phyloP scores from a whole-genome alignment of 331 rosid species.

The Telfairia occidentalis region DNA sequence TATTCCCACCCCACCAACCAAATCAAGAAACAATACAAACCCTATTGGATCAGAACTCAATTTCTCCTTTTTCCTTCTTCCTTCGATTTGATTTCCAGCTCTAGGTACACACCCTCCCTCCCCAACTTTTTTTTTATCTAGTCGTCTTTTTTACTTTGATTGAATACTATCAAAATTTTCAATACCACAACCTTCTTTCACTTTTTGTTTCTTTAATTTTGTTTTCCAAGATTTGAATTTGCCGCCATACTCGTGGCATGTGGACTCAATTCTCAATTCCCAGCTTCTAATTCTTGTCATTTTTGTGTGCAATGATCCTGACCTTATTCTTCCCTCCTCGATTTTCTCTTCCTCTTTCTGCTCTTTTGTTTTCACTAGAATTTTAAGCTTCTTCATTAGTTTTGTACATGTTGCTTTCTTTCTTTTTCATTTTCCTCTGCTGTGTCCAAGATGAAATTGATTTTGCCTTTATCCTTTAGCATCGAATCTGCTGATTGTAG shows the following conservation, averaged over 20 bases:
- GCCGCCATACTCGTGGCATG: neutral
- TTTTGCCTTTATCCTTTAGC: neutral
- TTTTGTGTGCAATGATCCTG: constrained; percentile 11
- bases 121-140: neutral
- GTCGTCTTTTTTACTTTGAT: neutral
- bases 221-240: neutral
- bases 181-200: neutral
- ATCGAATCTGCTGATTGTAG: neutral
- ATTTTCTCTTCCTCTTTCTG: too few relatives aligned
- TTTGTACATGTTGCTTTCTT: neutral
- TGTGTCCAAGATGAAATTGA: neutral
- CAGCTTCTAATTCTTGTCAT: constrained; percentile 6
- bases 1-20: neutral
- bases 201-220: neutral
- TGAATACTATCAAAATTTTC: neutral
- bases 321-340: neutral
- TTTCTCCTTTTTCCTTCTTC: neutral
- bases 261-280: neutral
- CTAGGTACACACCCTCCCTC: neutral
- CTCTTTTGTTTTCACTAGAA: neutral
- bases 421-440: neutral
- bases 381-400: neutral
- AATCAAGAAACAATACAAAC: neutral
- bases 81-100: neutral
- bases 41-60: neutral